Evolutionary conservation across 2,329 filamentous ascomycete species (phyloP).

Genomic region (Clarireedia homoeocarpa): DNA sequence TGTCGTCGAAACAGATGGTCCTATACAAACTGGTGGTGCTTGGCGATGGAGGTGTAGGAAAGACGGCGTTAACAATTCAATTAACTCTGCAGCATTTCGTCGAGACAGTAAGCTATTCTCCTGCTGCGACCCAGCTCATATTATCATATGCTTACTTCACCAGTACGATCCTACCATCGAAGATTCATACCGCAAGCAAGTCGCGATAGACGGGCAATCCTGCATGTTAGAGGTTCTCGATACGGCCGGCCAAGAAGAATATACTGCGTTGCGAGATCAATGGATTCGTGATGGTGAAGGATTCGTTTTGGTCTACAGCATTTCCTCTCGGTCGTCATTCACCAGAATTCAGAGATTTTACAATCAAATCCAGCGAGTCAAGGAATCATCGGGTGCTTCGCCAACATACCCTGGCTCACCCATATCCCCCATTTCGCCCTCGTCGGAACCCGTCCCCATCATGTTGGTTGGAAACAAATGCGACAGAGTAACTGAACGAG

Average conservation of each 20-base stretch:
- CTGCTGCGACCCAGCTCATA: background rate
- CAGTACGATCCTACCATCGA: slow-evolving; percentile 78
- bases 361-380: slow-evolving; percentile 93
- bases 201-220: slow-evolving; percentile 87
- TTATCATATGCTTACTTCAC: slow-evolving; percentile 16
- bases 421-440: slow-evolving; percentile 44
- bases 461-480: slow-evolving; percentile 99
- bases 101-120: slow-evolving; percentile 58
- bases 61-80: slow-evolving; percentile 92
- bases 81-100: slow-evolving; percentile 97
- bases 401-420: slow-evolving; percentile 72
- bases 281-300: slow-evolving; percentile 98
- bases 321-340: slow-evolving; percentile 93
- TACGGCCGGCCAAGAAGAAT: slow-evolving; percentile 97
- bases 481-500: slow-evolving; percentile 89
- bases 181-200: slow-evolving; percentile 81
- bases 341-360: slow-evolving; percentile 92
- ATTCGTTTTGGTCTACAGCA: slow-evolving; percentile 96
- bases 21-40: slow-evolving; percentile 94
- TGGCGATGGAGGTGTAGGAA: slow-evolving; percentile 88
- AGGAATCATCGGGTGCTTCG: slow-evolving; percentile 76
- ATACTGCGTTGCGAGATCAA: slow-evolving; percentile 91
- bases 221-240: slow-evolving; percentile 98
- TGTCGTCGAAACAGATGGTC: slow-evolving; percentile 57
- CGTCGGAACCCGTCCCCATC: slow-evolving; percentile 65